Evolutionary conservation across 1,284 basidiomycete genomes (phyloP), one percentile per base, ranked within the genome.

Genomic region (Rhodotorula mucilaginosa): DNA sequence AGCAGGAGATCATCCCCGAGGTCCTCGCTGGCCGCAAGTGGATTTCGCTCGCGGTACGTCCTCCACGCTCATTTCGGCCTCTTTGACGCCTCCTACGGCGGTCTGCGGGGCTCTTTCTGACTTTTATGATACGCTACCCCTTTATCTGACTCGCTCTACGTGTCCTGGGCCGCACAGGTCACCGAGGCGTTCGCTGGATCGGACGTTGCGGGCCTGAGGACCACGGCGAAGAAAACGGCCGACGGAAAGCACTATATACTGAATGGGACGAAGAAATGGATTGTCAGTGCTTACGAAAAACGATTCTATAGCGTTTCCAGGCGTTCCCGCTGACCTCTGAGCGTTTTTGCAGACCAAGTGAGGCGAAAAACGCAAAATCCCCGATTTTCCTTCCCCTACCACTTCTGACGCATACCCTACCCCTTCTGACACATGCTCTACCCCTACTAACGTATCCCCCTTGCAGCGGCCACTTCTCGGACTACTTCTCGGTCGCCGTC

Each of bases 11-110:
- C 70, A 84, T 96, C 31, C 88, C 90, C 52, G 91, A 92, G 31
- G 87, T 95, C 5, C 84, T 97, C 58, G 83, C 85, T 16, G 93
- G 89, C 29, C 89, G 89, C 81, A 95, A 93, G 81, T 93, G 92
- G 70, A 86, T 87, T 78, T 82, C 88, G 75, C 85, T 98, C 65
- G 94, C 94, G 47, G 90, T 56, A 13, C 29, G 54, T 56, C 54
- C 16, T 26, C 26, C 5, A 13, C 54, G 16, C 29, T 56, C 26
- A 13, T 16, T 44, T 10, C 6, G n/a, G 23, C 52, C 52, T 56
- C 15, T 26, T n/a, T 29, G 7, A 23, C 52, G 10, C 10, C 26
- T 26, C 26, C 26, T 26, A 26, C 26, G 26, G 26, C 26, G 26
- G 26, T 26, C 26, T 26, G 26, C 26, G 26, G 26, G 26, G 26